These are phyloP conservation scores for Rubia tinctorum DNA, from an alignment of 305 asterid species.

Conservation along the genomic window DNA sequence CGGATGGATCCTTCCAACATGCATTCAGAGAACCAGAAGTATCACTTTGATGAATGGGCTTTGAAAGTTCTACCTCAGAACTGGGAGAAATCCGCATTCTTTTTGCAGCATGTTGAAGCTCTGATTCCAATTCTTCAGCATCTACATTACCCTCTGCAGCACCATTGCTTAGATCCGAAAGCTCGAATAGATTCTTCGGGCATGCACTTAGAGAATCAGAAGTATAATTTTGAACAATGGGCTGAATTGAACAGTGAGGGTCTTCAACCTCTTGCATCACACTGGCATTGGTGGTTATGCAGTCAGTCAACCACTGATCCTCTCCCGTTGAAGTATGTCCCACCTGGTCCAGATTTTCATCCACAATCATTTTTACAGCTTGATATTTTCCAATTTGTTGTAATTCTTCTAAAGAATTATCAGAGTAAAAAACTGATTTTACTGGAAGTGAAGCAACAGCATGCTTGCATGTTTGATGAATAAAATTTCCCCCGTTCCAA, in stretches of 20 bases:
- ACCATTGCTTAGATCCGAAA: slow-evolving; percentile 18
- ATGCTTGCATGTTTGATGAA: slow-evolving; percentile 28
- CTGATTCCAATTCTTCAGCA: slow-evolving; percentile 24
- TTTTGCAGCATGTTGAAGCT: slow-evolving; percentile 46
- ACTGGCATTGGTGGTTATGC: slow-evolving; percentile 25
- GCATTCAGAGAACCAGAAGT: slow-evolving; percentile 17
- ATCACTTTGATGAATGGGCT: slow-evolving; percentile 19
- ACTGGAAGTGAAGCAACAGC: slow-evolving; percentile 30
- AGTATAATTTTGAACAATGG: slow-evolving; percentile 19
- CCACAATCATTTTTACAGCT: slow-evolving; percentile 22
- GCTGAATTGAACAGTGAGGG: slow-evolving; percentile 20
- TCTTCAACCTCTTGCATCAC: slow-evolving; percentile 28
- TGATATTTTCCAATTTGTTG: slow-evolving; percentile 29
- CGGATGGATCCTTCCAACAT: slow-evolving; percentile 11
- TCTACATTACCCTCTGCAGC: slow-evolving; percentile 4
- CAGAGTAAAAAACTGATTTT: slow-evolving; percentile 32
- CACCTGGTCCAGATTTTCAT: slow-evolving; percentile 19
- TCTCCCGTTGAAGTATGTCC: slow-evolving; percentile 19
- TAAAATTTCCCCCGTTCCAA: slow-evolving; percentile 22
- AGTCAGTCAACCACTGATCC: slow-evolving; percentile 23
- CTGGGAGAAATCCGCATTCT: slow-evolving; percentile 37
- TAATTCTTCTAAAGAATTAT: slow-evolving; percentile 28
- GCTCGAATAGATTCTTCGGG: slow-evolving; percentile 22
- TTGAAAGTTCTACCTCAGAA: slow-evolving; percentile 27
- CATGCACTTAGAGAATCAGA: slow-evolving; percentile 18